Base-by-base conservation (phyloP, 495 filamentous ascomycete species). In the Penicillium antarcticum region DNA sequence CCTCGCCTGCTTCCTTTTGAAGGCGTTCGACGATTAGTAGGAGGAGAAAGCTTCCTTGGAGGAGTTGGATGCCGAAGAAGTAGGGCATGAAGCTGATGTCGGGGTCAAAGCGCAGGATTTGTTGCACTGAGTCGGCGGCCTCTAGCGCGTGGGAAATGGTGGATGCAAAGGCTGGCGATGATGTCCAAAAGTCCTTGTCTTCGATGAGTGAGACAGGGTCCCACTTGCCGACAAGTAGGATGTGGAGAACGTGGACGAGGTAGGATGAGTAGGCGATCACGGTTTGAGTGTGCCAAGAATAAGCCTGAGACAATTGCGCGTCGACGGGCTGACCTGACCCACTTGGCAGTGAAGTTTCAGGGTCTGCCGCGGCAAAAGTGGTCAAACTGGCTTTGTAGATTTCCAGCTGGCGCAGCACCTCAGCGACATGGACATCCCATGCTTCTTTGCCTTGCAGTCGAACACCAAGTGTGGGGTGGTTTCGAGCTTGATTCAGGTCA, bases 201-300 rank as follows among this genome's bases (percentile, higher is more conserved):
- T 94, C 89, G 4, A 94, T 81, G 3, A 94, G 77, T 17, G 86
- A 85, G 55, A 94, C 89, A 4, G 88, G 88, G 54, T 94, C 89
- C 89, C 89, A 94, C 70, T 91, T 94, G 21, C 88, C 88, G 24
- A 87, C 87, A 2, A 92, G 77, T 2, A 94, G 81, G 41, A 92
- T 91, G 65, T 92, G 87, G 13, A 94, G 77, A 24, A 91, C 88
- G 51, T 92, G 88, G 70, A 91, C 88, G 36, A 92, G 77, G 55
- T 92, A 87, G 0, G 88, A 94, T n/a, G 89, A 85, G 58, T 97
- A 97, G 2, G 92, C 89, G 44, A 92, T 83, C 39, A 95, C 90
- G 39, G 92, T 92, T 63, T 87, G 87, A 0, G 90, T 91, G 58
- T 87, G 84, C 69, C 84, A 87, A 17, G 81, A 82, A 43, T 80